Percentiles rank a stretch among this genome's conserved stretches.
These are phyloP conservation scores for Vanrija sp. DNA, from an alignment of 1,284 basidiomycete genomes.

Conservation along the genomic window DNA sequence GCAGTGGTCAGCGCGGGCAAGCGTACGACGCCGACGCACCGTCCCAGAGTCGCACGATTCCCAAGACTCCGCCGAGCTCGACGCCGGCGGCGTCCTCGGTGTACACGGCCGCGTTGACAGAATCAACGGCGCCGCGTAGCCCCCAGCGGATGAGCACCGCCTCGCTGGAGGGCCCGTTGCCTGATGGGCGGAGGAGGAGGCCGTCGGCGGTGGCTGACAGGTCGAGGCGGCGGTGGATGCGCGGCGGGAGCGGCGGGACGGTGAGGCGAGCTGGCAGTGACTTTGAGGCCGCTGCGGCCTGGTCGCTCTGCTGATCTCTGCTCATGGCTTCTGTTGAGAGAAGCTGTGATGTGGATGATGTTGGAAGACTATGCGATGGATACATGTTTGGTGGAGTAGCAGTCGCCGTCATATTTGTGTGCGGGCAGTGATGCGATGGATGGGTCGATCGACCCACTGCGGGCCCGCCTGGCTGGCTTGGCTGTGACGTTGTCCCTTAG, in stretches of 20 bases:
- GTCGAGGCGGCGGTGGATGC: constrained; percentile 35
- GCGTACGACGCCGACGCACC: constrained; percentile 29
- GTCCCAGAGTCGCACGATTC: constrained; percentile 47
- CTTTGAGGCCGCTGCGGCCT: too few relatives aligned
- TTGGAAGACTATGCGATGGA: too few relatives aligned
- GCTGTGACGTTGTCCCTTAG: too few relatives aligned
- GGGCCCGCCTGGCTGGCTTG: too few relatives aligned
- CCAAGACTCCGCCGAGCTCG: constrained; percentile 44
- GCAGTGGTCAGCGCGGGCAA: constrained; percentile 2
- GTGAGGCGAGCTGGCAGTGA: constrained; percentile 37
- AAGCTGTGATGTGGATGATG: too few relatives aligned
- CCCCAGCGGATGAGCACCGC: constrained; percentile 40
- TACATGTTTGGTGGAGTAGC: too few relatives aligned
- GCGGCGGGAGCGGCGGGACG: constrained; percentile 43
- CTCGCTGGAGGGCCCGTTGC: constrained; percentile 11
- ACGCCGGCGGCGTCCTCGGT: constrained; percentile 20
- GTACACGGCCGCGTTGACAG: constrained; percentile 6
- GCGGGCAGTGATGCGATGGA: too few relatives aligned
- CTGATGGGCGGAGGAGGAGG: constrained; percentile 20
- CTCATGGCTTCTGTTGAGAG: too few relatives aligned
- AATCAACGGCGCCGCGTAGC: constrained; percentile 35
- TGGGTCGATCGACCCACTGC: too few relatives aligned
- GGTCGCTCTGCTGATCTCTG: too few relatives aligned
- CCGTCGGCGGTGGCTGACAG: constrained; percentile 25
- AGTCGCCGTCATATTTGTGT: too few relatives aligned